Conservation (phyloP, 345 rosid species). For the Heritiera littoralis region DNA sequence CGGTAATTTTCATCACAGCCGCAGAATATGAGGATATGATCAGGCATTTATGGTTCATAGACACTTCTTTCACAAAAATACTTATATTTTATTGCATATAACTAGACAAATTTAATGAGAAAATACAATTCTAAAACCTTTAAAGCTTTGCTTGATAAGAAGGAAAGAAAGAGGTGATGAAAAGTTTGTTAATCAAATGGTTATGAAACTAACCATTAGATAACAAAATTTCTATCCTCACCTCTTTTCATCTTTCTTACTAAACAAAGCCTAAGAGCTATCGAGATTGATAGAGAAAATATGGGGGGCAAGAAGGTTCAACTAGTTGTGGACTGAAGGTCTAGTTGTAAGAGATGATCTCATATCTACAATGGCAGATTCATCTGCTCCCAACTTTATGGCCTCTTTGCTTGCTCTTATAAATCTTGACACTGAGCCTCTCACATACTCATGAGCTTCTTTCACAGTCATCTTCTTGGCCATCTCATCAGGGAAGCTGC, state of each 20-base stretch:
- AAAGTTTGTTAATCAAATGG: no score
- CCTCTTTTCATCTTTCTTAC: no score
- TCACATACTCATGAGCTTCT: constrained; percentile 76
- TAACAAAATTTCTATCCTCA: no score
- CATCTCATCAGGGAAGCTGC: constrained; percentile 79
- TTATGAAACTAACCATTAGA: no score
- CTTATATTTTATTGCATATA: constrained; percentile 10
- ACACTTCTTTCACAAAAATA: background rate
- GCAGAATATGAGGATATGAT: no score
- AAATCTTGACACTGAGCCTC: constrained; percentile 72
- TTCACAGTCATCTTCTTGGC: constrained; percentile 80
- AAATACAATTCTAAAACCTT: constrained; percentile 13
- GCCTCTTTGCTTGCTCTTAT: constrained; percentile 94
- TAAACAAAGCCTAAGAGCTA: background rate
- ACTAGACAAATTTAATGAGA: constrained; percentile 10
- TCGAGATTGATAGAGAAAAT: background rate
- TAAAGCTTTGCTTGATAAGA: no score
- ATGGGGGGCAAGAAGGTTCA: background rate
- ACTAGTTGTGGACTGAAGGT: constrained; percentile 43
- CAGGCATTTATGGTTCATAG: background rate
- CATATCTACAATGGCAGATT: constrained; percentile 95
- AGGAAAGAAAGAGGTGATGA: no score
- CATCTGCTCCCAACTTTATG: constrained; percentile 74
- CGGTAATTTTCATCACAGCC: no score
- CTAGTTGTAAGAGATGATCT: constrained; percentile 84